Base-by-base conservation (phyloP, 2,329 filamentous ascomycete genomes). In the Sordariomycetes sp. region DNA sequence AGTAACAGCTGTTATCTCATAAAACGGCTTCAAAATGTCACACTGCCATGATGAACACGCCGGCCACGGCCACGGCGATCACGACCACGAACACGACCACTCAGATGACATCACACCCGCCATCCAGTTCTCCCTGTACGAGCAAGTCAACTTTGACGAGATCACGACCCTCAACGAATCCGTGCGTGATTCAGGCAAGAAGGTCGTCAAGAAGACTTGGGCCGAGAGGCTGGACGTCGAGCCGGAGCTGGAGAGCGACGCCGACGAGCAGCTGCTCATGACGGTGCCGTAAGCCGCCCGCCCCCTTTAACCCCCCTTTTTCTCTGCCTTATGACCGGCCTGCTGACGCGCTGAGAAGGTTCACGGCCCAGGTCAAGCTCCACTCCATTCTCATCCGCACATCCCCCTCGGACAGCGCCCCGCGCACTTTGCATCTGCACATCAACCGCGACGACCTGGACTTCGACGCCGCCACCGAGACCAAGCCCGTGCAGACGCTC, bases 201-300 rank as follows among this genome's bases (percentile, higher is more conserved):
- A 73, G 2, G 72, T 96, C 20, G 75, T 93, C 23, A 79, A 86
- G 61, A 98, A 98, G 69, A 86, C 87, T 36, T 98, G 88, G 88
- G 72, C 74, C 6, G 81, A 96, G 59, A 70, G 92, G 36, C 58
- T 95, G 39, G 58, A 75, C 12, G 57, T 70, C 4, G 63, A 76
- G 46, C 86, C 87, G 0, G 83, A 93, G 60, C 70, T 98, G 20
- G 75, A 72, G 48, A 94, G 86, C 51, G 85, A 93, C 53, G 79
- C 81, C 0, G 92, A 96, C 54, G 87, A 94, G 64, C 87, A 98
- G 64, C 60, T 98, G n/a, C 64, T 98, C 36, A 86, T 98, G 70
- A 80, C 82, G 42, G 73, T 96, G 24, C 92, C 92, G 83, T 93
- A 63, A 46, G 83, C 10, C 16, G 35, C 19, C 30, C n/a, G 9